These are phyloP conservation scores for Solanum ossicruentum DNA, from an alignment of 257 asterid species.

Conservation along the genomic window DNA sequence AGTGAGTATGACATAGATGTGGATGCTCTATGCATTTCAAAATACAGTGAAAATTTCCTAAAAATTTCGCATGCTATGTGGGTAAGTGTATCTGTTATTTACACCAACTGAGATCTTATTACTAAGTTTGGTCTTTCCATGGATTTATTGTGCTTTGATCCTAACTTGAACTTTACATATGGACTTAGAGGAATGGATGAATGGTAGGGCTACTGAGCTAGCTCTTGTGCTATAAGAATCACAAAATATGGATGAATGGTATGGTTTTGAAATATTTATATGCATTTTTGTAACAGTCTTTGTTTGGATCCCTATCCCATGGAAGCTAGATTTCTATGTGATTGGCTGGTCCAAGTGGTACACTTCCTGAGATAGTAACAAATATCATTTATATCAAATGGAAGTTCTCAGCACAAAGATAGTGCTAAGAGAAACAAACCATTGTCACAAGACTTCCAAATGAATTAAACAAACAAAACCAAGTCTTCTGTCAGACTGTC, in stretches of 20 bases:
- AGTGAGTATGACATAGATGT: not conserved
- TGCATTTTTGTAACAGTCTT: not conserved
- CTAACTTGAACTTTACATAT: not conserved
- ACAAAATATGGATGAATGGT: not conserved
- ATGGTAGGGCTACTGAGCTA: not conserved
- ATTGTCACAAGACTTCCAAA: not conserved
- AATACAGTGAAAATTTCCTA: not conserved
- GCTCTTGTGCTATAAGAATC: not conserved
- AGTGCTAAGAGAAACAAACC: not conserved
- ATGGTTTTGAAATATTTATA: not conserved
- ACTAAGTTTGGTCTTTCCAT: not conserved
- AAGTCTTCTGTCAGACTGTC: not conserved
- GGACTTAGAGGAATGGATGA: not conserved
- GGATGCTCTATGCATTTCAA: not conserved
- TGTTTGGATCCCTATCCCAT: not conserved
- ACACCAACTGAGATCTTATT: not conserved
- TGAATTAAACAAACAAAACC: not conserved
- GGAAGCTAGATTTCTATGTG: not conserved
- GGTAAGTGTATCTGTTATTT: not conserved
- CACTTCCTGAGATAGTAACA: not conserved
- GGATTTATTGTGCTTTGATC: not conserved
- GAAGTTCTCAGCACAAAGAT: not conserved
- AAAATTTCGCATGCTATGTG: not conserved
- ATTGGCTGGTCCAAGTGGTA: not conserved
- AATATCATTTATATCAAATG: not conserved